Evolutionary conservation across 192 early-diverging fungal species (phyloP), one percentile per base, ranked within the genome.

Genomic region (Podila minutissima): DNA sequence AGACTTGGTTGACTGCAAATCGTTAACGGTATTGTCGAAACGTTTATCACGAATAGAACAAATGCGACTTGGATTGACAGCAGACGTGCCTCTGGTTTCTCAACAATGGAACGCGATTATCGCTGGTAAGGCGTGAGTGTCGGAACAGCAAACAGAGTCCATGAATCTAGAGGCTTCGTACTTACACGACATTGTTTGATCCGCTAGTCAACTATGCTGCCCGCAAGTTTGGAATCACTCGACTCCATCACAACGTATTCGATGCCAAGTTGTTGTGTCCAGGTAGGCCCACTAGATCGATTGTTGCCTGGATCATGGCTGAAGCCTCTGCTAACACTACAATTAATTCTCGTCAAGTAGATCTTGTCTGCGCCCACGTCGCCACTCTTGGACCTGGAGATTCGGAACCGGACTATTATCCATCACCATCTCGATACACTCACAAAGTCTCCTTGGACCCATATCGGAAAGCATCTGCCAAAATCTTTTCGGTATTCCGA

Each of bases 91-190:
- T n/a, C 64, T 96, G 12, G 92, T 90, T 17, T 95, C 97, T 15
- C 95, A 95, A 79, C 97, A 99, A 83, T 99, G 97, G 97, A 85
- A 92, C 29, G 89, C 88, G 8, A 83, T 97, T 26, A 89, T 96
- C 62, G 95, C 95, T 4, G 41, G 41, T 46, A 46, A 17, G 41
- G 15, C 41, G 13, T 17, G 15, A 17, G 15, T 46, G 41, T 15
- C 15, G 41, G 15, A 46, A 17, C 15, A 46, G 15, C 12, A 12
- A 41, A 46, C 15, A 15, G 13, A 15, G 4, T 17, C 3, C 13
- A 46, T 46, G 0, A 13, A 46, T 46, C 35, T 3, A 12, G 3
- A 46, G 15, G 41, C 1, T 2, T 46, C 15, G 41, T 46, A 17
- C 13, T 46, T 0, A 46, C 41, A 17, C 12, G 15, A 46, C 2